Evolutionary conservation across 202 grass and related monocot genomes (phyloP), one percentile per base, ranked within the genome.

Genomic region (Setaria viridis): DNA sequence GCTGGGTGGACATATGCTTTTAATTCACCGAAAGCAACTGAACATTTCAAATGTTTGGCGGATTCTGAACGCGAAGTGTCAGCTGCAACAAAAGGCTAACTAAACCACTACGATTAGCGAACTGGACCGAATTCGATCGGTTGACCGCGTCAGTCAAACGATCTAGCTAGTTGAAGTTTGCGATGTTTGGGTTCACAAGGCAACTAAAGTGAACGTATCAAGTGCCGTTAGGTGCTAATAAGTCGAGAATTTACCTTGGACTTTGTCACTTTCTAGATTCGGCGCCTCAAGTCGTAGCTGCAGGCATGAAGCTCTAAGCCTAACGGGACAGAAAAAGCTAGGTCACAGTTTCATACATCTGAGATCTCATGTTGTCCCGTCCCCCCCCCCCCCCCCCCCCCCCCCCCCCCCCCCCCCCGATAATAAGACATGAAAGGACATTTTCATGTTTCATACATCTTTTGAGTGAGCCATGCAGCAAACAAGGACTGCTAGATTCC

Each of bases 141-240:
- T 39, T 88, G 80, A 84, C 80, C 58, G 13, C 78, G 67, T 79
- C 86, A 30, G 48, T 79, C 75, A 79, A 45, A 84, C 25, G n/a
- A 82, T 14, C 70, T 33, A 80, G 11, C 45, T 14, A 53, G 35
- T 4, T 30, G 34, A 84, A 73, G 47, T 65, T 47, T 19, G 69
- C 35, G n/a, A 37, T 41, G 66, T 65, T 57, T 19, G 7, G 35
- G 74, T 48, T 88, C 65, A 55, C 65, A 67, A 29, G 54, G 20
- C 17, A 62, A 33, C 34, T n/a, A 15, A 70, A 76, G 62, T 42
- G 32, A 37, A 70, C 14, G 69, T 12, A 53, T 80, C 1, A 63
- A 62, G 35, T 82, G 42, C 9, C 48, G 3, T 21, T 70, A 3
- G 34, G 46, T 83, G 21, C 15, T 74, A 53, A 41, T 35, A 34